Base-by-base conservation (phyloP, 495 filamentous ascomycete species). In the Hypoxylon lienhwacheense region DNA sequence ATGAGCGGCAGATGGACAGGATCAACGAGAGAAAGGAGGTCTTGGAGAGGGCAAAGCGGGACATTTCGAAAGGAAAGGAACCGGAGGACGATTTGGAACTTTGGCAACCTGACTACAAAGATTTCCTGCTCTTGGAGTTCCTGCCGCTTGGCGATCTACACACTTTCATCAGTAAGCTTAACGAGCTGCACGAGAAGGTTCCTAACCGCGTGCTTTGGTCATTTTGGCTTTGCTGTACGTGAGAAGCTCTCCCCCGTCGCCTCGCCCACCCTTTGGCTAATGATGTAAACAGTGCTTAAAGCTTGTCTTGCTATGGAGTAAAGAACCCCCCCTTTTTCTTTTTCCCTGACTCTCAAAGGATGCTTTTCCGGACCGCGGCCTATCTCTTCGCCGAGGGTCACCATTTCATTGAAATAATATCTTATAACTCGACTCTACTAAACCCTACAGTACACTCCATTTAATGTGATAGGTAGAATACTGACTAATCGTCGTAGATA, bases 171-270 rank as follows among this genome's bases (percentile, higher is more conserved):
- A 11, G 29, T 15, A 59, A 42, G 44, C 1, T 53, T n/a, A 19
- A 21, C 25, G 42, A 33, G 1, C 8, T 12, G 20, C 8, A 8
- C 3, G 4, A n/a, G 21, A 6, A 1, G 0, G 1, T 52, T 15
- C 56, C 56, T 8, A 61, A 61, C 28, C 56, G 56, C 15, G 45
- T 65, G n/a, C 45, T 61, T 25, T 65, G 53, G 57, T 44, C 41
- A 0, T 58, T 65, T 31, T 61, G 57, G 53, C 34, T 46, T 35
- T 65, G 57, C 29, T 22, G 50, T 59, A 33, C 21, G 59, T 63
- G 20, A 40, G 0, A 5, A 6, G 14, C 8, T 35, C 16, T 29
- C 14, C 11, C 11, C n/a, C 10, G 5, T 42, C 11, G 10, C 24
- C 5, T n/a, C 24, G 12, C 17, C n/a, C 24, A 5, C 24, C 15